Evolutionary conservation across 768 basidiomycete species (phyloP), one percentile per base, ranked within the genome.

Genomic region (Tricholoma hemisulphureum): DNA sequence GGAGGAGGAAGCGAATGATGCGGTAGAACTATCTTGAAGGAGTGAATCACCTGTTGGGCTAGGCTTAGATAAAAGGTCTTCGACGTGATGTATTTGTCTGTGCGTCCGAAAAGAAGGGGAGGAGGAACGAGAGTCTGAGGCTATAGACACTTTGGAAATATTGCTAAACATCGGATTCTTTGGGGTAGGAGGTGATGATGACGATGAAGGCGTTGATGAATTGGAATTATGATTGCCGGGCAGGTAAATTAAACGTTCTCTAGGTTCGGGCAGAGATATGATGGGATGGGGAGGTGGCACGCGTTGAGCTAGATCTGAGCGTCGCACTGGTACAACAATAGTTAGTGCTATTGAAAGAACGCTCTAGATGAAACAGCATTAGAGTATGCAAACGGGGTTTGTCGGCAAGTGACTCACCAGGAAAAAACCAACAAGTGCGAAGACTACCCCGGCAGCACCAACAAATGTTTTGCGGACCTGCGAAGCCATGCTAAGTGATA

Each of bases 401-500:
- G 23, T 46, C 45, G 26, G 55, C 13, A 23, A 34, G 31, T 7
- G 6, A 63, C 75, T 65, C 55, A 75, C 76, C 67, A 77, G 56
- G 41, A 65, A 67, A 56, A 77, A 73, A 2, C 76, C 76, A 31
- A 71, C 60, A 8, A 64, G 61, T 23, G 70, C 74, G 37, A 72
- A 72, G 18, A 74, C 51, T 39, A 71, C 66, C n/a, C 74, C 71
- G 18, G 66, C 73, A 26, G 61, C 60, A 61, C 64, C 69, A n/a
- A 72, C 65, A 24, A 70, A 55, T 3, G 71, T 56, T 18, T 67
- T 66, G 23, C 63, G 72, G 14, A 63, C 51, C 39, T 13, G 29
- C 18, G 55, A 56, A 49, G n/a, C 26, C 53, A 54, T 54, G 26
- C 24, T n/a, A 13, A 16, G 21, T 41, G 51, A 18, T 18, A 50